A percentile compares a stretch with the other conserved stretches of the same genome.
Conservation (phyloP, 805 yeast species). For the Ogataea trehaloabstinens region DNA sequence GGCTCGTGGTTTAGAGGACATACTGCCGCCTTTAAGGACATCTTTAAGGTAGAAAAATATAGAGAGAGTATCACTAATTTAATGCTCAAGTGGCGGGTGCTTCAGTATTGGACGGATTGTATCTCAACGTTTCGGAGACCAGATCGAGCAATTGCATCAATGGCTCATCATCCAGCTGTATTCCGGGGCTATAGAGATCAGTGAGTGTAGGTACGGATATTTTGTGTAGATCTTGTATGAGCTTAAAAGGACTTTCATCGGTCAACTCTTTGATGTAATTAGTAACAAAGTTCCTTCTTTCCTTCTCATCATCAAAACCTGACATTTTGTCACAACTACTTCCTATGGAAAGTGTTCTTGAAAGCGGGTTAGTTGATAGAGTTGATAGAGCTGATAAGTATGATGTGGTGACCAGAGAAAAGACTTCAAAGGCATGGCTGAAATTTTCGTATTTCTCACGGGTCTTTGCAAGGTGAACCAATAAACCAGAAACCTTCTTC, state of each 20-base stretch:
- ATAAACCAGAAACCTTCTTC: not conserved
- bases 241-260: constrained; percentile 1
- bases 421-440: not conserved
- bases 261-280: not conserved
- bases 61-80: too few species aligned
- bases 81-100: too few species aligned
- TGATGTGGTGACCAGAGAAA: constrained; percentile 1
- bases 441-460: not conserved
- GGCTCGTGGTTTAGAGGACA: too few species aligned
- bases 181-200: not conserved
- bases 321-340: too few species aligned
- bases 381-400: not conserved
- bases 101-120: too few species aligned
- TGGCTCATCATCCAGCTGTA: constrained; percentile 14
- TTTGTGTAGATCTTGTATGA: constrained; percentile 1
- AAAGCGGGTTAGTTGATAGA: not conserved
- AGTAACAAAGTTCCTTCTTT: not conserved
- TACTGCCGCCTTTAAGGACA: too few species aligned
- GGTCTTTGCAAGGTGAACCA: not conserved
- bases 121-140: too few species aligned
- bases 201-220: constrained; percentile 1
- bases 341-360: not conserved
- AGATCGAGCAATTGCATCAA: too few species aligned
- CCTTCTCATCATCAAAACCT: not conserved
- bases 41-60: too few species aligned